phyloP scores from a whole-genome alignment of 441 rosid species.

The Corymbia citriodora region DNA sequence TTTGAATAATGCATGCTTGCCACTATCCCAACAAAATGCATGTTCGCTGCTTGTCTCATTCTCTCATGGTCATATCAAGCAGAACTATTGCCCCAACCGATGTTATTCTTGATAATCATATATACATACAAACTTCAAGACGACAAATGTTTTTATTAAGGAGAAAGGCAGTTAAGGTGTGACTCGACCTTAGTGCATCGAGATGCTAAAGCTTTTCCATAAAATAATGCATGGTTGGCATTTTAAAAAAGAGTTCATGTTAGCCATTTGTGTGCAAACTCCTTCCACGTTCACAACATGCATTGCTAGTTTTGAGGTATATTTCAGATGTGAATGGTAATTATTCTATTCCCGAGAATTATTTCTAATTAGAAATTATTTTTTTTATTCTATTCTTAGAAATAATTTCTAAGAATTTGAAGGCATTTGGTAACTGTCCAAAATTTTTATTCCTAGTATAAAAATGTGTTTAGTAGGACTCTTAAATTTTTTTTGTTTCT shows the following conservation, averaged over 20 bases:
- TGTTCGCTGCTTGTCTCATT: not conserved
- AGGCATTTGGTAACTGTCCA: no score
- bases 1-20: not conserved
- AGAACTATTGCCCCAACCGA: not conserved
- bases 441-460: no score
- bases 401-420: no score
- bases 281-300: not conserved
- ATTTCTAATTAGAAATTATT: no score
- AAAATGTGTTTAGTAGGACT: no score
- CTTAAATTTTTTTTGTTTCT: no score
- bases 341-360: no score
- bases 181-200: not conserved
- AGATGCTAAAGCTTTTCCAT: no score
- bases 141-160: not conserved
- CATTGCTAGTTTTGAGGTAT: not conserved
- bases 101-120: no score
- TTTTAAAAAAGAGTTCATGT: not conserved
- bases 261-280: not conserved
- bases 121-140: not conserved
- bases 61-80: not conserved
- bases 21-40: not conserved
- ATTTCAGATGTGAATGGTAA: no score
- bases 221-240: not conserved
- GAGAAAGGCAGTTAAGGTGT: not conserved
- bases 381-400: no score